Evolutionary conservation across 2,329 filamentous ascomycete genomes (phyloP).

Genomic region (Pseudogymnoascus sp.): DNA sequence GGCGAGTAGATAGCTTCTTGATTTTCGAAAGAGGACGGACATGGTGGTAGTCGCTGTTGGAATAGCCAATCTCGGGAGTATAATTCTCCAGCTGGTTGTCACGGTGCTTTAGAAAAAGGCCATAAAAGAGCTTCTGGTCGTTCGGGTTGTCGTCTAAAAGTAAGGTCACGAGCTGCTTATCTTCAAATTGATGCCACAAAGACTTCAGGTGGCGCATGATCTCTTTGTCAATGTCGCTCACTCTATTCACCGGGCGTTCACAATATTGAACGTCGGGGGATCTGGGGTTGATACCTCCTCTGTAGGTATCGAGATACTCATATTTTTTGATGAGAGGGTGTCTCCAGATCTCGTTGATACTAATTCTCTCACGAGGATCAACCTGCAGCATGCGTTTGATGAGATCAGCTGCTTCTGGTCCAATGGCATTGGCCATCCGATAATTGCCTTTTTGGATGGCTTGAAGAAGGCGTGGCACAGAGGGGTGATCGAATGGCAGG

Average conservation of each 20-base stretch:
- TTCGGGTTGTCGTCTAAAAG: conserved; percentile 63
- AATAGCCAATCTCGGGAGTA: conserved; percentile 70
- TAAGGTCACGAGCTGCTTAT: conserved; percentile 61
- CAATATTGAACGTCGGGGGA: conserved; percentile 53
- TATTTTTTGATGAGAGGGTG: conserved; percentile 85
- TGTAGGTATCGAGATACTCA: conserved; percentile 58
- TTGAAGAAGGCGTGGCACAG: conserved; percentile 47
- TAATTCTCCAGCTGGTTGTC: conserved; percentile 85
- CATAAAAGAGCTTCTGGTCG: conserved; percentile 91
- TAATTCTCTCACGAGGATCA: conserved; percentile 71
- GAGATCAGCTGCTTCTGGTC: conserved; percentile 64
- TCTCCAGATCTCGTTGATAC: conserved; percentile 72
- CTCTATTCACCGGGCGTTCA: conserved; percentile 48
- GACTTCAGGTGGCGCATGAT: conserved; percentile 79
- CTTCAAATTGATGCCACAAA: conserved; percentile 80
- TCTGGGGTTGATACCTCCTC: conserved; percentile 37
- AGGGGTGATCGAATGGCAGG: conserved; percentile 64
- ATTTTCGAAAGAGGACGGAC: conserved; percentile 51
- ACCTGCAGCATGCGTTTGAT: conserved; percentile 71
- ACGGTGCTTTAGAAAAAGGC: conserved; percentile 71
- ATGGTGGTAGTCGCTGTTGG: conserved; percentile 86
- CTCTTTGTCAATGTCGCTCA: conserved; percentile 68
- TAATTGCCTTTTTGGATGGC: conserved; percentile 54
- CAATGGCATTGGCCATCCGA: conserved; percentile 54
- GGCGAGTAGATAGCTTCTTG: conserved; percentile 53